Evolutionary conservation across 2,329 filamentous ascomycete species (phyloP), one percentile per base, ranked within the genome.

Genomic region (Rhynchosporium graminicola): DNA sequence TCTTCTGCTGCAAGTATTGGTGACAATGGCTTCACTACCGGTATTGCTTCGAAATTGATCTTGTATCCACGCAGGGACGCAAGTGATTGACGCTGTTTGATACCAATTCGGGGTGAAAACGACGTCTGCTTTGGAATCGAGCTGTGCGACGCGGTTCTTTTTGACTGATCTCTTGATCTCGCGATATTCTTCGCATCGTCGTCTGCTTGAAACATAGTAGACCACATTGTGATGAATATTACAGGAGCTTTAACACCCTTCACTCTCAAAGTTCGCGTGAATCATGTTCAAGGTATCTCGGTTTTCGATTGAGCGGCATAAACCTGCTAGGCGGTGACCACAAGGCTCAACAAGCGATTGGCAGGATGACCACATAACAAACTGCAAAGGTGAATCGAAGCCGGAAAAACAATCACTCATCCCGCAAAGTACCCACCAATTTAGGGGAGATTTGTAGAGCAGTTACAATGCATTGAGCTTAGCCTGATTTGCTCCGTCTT

Each of bases 401-500:
- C 8, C 3, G 50, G 3, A 8, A 40, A 28, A 9, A 3, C n/a
- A n/a, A 26, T 10, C 31, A 20, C 4, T 20, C 36, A 40, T n/a
- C 2, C 31, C 52, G 38, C 8, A 28, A 9, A 10, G n/a, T 6
- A 3, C 43, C 13, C 26, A 45, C 28, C 5, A 12, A 20, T 31
- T 26, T 5, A n/a, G 33, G 33, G 6, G 33, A 10, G 33, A 36
- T 12, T 15, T 45, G 12, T 13, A 3, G 2, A 56, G 9, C 36
- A 20, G 20, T 31, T n/a, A 4, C 2, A 8, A 12, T 31, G 20
- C 12, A 28, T 45, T 10, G 20, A 20, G 20, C 20, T 20, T 29
- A 7, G 4, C 2, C 55, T 38, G 12, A 13, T 36, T 50, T 50
- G 69, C 20, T 48, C 55, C 65, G 65, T 57, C 67, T 59, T n/a